Evolutionary conservation across 2,329 filamentous ascomycete genomes (phyloP).

Genomic region (Arachnomyces sp.): DNA sequence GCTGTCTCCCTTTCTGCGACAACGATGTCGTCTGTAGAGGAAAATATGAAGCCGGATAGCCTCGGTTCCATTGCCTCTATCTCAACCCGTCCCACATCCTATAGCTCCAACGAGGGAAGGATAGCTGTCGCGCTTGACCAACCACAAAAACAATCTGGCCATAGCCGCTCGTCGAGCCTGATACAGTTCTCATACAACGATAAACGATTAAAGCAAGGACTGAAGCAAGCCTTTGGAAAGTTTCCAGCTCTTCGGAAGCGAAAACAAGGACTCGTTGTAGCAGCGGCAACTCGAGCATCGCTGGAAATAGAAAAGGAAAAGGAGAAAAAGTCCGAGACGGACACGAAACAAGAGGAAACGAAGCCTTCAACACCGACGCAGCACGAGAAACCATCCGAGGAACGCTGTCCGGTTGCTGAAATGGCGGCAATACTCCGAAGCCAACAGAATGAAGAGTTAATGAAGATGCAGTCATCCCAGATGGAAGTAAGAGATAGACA

Average conservation of each 20-base stretch:
- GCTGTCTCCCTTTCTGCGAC: constrained; percentile 25
- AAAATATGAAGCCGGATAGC: constrained; percentile 22
- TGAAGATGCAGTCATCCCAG: constrained; percentile 25
- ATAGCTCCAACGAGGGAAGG: constrained; percentile 28
- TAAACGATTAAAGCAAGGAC: constrained; percentile 7
- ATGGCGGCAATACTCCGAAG: background rate
- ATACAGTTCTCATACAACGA: constrained; percentile 9
- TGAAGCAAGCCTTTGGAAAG: constrained; percentile 10
- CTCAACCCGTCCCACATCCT: constrained; percentile 34
- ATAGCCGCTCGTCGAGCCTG: constrained; percentile 19
- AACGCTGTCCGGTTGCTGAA: too few species aligned
- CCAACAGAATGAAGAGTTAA: constrained; percentile 10
- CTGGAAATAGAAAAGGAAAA: background rate
- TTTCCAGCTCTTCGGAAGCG: constrained; percentile 10
- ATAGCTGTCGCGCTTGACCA: constrained; percentile 8
- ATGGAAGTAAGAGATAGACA: constrained; percentile 23
- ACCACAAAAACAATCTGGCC: constrained; percentile 9
- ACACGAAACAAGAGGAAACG: background rate
- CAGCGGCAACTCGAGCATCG: background rate
- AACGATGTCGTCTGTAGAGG: constrained; percentile 8
- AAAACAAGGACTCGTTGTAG: background rate
- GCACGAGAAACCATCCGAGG: background rate
- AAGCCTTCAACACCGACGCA: background rate
- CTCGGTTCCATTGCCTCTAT: constrained; percentile 31
- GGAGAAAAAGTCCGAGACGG: constrained; percentile 1